Evolutionary conservation across 371 early-diverging fungal species (phyloP).

Genomic region (Smittium culicis): DNA sequence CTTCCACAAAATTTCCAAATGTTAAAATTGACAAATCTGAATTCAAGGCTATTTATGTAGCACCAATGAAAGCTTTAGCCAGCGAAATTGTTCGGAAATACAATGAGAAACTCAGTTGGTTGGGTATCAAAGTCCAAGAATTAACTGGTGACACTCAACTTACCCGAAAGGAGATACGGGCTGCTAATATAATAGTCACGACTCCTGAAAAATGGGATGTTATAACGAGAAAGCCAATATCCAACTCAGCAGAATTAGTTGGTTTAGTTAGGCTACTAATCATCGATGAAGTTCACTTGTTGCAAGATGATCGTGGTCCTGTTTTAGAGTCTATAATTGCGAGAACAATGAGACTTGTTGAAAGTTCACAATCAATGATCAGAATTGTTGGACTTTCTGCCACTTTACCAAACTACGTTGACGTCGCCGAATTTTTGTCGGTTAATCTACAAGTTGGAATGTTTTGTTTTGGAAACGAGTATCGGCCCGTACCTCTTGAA

Average conservation of each 20-base stretch:
- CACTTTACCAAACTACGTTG: slow-evolving; percentile 96
- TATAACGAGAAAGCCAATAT: slow-evolving; percentile 89
- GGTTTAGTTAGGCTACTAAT: slow-evolving; percentile 83
- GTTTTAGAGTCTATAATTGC: slow-evolving; percentile 97
- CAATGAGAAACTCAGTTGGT: slow-evolving; percentile 61
- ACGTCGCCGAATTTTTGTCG: slow-evolving; percentile 88
- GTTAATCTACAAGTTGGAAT: slow-evolving; percentile 85
- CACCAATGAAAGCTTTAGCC: slow-evolving; percentile 99
- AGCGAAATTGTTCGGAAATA: slow-evolving; percentile 94
- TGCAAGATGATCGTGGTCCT: slow-evolving; percentile 97
- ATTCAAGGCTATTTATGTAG: slow-evolving; percentile 97
- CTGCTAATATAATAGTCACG: slow-evolving; percentile 94
- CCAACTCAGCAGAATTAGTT: slow-evolving; percentile 80
- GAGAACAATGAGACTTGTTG: slow-evolving; percentile 84
- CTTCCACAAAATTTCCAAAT: slow-evolving; percentile 18
- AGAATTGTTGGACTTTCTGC: slow-evolving; percentile 99
- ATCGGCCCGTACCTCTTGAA: slow-evolving; percentile 88
- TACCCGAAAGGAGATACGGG: slow-evolving; percentile 76
- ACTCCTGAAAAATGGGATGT: slow-evolving; percentile 99
- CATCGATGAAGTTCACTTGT: slow-evolving; percentile 98
- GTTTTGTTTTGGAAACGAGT: slow-evolving; percentile 91
- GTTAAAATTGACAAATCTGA: slow-evolving; percentile 51
- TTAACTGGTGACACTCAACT: slow-evolving; percentile 97
- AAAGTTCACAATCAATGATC: slow-evolving; percentile 83
- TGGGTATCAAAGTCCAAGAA: slow-evolving; percentile 79